phyloP scores from a whole-genome alignment of 2,329 filamentous ascomycete genomes.

The Aureobasidium musti region DNA sequence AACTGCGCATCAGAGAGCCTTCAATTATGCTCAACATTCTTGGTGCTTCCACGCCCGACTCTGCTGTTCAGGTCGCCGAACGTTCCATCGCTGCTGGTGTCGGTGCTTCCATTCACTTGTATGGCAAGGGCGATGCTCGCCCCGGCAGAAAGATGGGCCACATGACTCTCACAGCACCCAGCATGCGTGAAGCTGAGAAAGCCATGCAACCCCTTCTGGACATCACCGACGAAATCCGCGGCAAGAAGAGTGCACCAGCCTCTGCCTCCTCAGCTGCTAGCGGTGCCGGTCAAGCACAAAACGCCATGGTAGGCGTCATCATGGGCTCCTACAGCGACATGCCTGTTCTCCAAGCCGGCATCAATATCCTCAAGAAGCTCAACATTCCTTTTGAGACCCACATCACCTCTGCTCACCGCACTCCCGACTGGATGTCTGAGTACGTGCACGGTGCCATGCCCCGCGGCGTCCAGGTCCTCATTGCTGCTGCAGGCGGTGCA shows the following conservation, averaged over 20 bases:
- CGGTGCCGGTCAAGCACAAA: constrained; percentile 44
- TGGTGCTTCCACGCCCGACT: constrained; percentile 65
- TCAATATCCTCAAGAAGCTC: constrained; percentile 69
- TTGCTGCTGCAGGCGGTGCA: constrained; percentile 53
- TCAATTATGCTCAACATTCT: constrained; percentile 81
- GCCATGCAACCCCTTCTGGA: constrained; percentile 70
- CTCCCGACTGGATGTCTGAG: constrained; percentile 51
- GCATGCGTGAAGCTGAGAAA: constrained; percentile 66
- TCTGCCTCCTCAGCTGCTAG: constrained; percentile 32
- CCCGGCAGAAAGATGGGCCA: constrained; percentile 94
- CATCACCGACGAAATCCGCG: constrained; percentile 56
- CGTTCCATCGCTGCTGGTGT: constrained; percentile 60
- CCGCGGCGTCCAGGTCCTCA: constrained; percentile 50
- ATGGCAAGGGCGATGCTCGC: constrained; percentile 82
- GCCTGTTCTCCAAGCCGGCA: constrained; percentile 63
- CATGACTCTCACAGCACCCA: constrained; percentile 74
- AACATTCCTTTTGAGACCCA: constrained; percentile 69
- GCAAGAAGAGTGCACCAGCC: constrained; percentile 50
- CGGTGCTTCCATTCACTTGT: constrained; percentile 72
- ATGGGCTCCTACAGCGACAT: constrained; percentile 85
- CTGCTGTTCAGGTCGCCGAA: constrained; percentile 62
- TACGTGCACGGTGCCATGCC: constrained; percentile 47
- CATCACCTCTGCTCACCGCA: constrained; percentile 72
- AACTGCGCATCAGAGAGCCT: constrained; percentile 60
- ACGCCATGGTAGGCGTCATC: constrained; percentile 67